Conservation (phyloP, 2,329 filamentous ascomycete genomes). For the Ophiosphaerella korrae region DNA sequence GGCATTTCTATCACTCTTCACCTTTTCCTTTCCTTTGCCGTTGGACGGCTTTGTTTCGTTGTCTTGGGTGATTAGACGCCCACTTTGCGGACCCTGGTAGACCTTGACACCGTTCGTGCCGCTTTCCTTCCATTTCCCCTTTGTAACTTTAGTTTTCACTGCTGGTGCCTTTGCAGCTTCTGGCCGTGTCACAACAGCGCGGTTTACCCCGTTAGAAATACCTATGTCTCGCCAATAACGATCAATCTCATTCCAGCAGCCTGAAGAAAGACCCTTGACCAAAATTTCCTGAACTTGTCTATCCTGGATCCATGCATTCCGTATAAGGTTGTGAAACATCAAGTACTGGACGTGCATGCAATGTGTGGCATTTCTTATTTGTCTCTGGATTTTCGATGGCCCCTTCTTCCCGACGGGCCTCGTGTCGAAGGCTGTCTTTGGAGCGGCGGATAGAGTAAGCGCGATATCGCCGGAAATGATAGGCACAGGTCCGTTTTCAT, state of each 20-base stretch:
- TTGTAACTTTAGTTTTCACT: conserved; percentile 42
- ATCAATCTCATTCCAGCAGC: conserved; percentile 45
- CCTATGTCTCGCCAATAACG: conserved; percentile 71
- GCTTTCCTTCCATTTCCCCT: conserved; percentile 47
- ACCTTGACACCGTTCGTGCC: conserved; percentile 48
- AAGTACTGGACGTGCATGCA: conserved; percentile 86
- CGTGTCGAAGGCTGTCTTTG: conserved; percentile 30
- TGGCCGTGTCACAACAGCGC: conserved; percentile 65
- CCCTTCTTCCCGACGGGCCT: conserved; percentile 74
- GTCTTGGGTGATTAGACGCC: conserved; percentile 12
- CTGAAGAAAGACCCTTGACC: conserved; percentile 32
- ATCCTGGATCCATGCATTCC: conserved; percentile 47
- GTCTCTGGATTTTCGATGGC: conserved; percentile 80
- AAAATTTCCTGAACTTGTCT: conserved; percentile 39
- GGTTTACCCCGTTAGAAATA: conserved; percentile 80
- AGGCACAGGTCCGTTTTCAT: conserved; percentile 47
- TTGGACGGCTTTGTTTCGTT: conserved; percentile 12
- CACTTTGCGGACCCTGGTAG: conserved; percentile 29
- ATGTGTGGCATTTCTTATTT: conserved; percentile 78
- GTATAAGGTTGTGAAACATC: conserved; percentile 85
- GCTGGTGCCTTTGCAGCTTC: conserved; percentile 71
- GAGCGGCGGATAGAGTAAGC: conserved; percentile 62
- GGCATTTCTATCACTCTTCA: conserved; percentile 50
- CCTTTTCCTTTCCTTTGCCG: conserved; percentile 43
- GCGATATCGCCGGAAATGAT: conserved; percentile 71